Conservation (phyloP, 2,329 filamentous ascomycete species). For the Plenodomus lindquistii region DNA sequence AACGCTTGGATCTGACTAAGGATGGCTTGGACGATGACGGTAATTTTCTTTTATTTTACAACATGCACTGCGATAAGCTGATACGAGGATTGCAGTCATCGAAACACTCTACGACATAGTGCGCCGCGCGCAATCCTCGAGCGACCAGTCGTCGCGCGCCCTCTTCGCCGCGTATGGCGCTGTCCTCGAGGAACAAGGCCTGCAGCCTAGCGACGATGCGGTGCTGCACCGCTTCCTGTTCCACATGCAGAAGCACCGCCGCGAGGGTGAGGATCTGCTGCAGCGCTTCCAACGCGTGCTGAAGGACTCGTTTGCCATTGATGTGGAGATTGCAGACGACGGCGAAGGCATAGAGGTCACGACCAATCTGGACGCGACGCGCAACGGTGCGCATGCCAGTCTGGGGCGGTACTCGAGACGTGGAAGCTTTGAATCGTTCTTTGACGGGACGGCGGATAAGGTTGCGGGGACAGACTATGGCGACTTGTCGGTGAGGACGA, state of each 20-base stretch:
- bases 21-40: conserved; percentile 40
- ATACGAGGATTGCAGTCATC: conserved; percentile 63
- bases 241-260: conserved; percentile 57
- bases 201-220: conserved; percentile 73
- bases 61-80: conserved; percentile 5
- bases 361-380: conserved; percentile 33
- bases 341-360: conserved; percentile 45
- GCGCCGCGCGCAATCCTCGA: conserved; percentile 67
- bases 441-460: conserved; percentile 59
- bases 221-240: conserved; percentile 79
- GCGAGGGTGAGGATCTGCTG: conserved; percentile 53
- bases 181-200: conserved; percentile 70
- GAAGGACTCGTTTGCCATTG: conserved; percentile 57
- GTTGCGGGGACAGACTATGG: conserved; percentile 48
- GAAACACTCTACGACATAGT: conserved; percentile 78
- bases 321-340: conserved; percentile 63
- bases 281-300: conserved; percentile 73
- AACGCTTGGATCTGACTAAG: conserved; percentile 47
- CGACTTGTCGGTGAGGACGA: conserved; percentile 20
- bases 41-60: conserved; percentile 15
- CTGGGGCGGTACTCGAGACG: conserved; percentile 41
- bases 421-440: conserved; percentile 63
- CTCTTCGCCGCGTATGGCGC: conserved; percentile 81
- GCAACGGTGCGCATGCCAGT: conserved; percentile 27
- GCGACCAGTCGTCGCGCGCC: conserved; percentile 69